These are phyloP conservation scores for Mycosphaerella sp. DNA, from an alignment of 2,329 filamentous ascomycete genomes.

Conservation along the genomic window DNA sequence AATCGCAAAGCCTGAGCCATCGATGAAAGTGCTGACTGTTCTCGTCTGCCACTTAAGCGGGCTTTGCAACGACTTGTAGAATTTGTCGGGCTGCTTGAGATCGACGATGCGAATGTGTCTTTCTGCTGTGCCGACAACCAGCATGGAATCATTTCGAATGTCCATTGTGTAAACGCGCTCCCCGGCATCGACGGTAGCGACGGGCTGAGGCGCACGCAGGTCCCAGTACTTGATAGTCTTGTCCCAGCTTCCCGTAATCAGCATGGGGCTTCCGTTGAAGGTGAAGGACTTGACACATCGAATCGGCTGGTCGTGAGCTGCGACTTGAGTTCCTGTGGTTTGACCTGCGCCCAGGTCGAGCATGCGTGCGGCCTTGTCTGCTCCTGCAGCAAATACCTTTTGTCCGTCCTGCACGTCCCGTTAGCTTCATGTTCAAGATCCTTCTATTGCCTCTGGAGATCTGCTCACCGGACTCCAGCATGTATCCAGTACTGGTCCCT, in stretches of 20 bases:
- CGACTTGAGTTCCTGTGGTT: slow-evolving; percentile 54
- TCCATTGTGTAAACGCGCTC: slow-evolving; percentile 90
- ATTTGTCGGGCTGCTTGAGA: slow-evolving; percentile 76
- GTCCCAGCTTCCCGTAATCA: slow-evolving; percentile 90
- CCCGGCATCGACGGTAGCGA: slow-evolving; percentile 60
- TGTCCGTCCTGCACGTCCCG: slow-evolving; percentile 68
- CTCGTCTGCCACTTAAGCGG: slow-evolving; percentile 98
- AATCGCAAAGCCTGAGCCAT: slow-evolving; percentile 86
- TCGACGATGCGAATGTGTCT: slow-evolving; percentile 95
- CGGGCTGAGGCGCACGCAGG: slow-evolving; percentile 59
- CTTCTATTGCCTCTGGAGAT: background rate
- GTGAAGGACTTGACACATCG: slow-evolving; percentile 62
- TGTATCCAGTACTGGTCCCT: slow-evolving; percentile 74
- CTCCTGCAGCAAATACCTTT: slow-evolving; percentile 79
- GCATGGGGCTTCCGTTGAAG: slow-evolving; percentile 63
- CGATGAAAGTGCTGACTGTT: slow-evolving; percentile 89
- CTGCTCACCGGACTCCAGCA: slow-evolving; percentile 77
- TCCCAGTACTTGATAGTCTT: slow-evolving; percentile 91
- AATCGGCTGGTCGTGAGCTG: slow-evolving; percentile 78
- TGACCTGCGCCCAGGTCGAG: slow-evolving; percentile 66
- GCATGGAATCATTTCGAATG: slow-evolving; percentile 64
- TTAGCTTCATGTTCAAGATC: background rate
- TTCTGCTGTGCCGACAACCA: slow-evolving; percentile 90
- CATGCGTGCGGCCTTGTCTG: slow-evolving; percentile 84
- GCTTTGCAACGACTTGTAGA: slow-evolving; percentile 95